These are phyloP conservation scores for Barnettozyma sp. DNA, from an alignment of 805 yeast genomes.

Conservation along the genomic window DNA sequence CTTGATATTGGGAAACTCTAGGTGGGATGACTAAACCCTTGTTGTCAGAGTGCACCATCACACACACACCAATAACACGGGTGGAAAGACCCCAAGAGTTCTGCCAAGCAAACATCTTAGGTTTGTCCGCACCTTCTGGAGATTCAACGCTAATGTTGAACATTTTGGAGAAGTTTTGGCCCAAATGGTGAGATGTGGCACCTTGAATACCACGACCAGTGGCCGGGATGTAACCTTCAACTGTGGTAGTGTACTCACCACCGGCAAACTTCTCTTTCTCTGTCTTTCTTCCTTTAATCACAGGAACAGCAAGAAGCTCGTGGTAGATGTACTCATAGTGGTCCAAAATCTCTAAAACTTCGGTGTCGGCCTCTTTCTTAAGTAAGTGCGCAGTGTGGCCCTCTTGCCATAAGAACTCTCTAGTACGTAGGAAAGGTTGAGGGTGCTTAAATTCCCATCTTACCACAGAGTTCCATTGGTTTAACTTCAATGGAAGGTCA, in stretches of 20 bases:
- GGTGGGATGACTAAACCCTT: conserved; percentile 98
- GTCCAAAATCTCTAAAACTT: conserved; percentile 81
- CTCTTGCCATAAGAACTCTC: conserved; percentile 99
- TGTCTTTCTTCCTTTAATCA: conserved; percentile 89
- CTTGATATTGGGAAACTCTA: conserved; percentile 88
- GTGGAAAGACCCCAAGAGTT: conserved; percentile 99
- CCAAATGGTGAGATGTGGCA: conserved; percentile 96
- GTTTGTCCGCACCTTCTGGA: conserved; percentile 85
- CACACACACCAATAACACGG: conserved; percentile 98
- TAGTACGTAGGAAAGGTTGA: conserved; percentile 96
- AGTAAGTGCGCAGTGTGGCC: conserved; percentile 98
- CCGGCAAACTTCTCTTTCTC: conserved; percentile 99
- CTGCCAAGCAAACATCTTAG: conserved; percentile 85
- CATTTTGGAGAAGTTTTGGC: conserved; percentile 98
- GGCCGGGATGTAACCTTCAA: conserved; percentile 94
- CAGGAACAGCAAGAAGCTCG: conserved; percentile 95
- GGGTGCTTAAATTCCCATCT: conserved; percentile 99
- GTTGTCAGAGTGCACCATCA: conserved; percentile 97
- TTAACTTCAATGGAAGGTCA: conserved; percentile 90
- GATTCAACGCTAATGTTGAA: conserved; percentile 92
- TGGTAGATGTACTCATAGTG: conserved; percentile 79
- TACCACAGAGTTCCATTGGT: conserved; percentile 99
- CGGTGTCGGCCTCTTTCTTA: conserved; percentile 68
- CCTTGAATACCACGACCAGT: conserved; percentile 99
- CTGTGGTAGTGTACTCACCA: conserved; percentile 90